Base-by-base conservation (phyloP, 73 alveolate genomes). In the Paraurostyla sp. region DNA sequence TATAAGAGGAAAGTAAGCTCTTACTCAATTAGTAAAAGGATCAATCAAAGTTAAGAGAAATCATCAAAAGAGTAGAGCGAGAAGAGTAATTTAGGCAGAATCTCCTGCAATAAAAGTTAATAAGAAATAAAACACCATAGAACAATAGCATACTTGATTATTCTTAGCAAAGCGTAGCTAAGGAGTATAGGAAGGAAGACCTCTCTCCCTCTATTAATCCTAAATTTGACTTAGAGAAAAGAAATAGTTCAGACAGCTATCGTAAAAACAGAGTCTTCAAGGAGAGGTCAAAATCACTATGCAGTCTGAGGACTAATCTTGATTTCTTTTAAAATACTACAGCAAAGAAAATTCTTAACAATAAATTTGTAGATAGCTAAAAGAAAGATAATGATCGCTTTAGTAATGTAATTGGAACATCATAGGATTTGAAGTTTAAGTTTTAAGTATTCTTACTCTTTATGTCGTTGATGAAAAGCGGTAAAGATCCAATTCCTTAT, bases 301-400 rank as follows among this genome's bases (percentile, higher is more conserved):
- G 27, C 18, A 65, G 41, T 40, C 58, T 65, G 23, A 65, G 82
- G 41, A 65, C 82, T 13, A 65, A 65, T 65, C 46, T 65, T 3
- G 82, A 58, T 35, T 6, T 65, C 35, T 65, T 65, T 38, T 65
- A 25, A 35, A 58, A 65, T 40, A 65, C 82, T 38, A 65, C 82
- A 7, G 82, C 35, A 40, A 65, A 65, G 46, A 65, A 65, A 35
- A 65, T 65, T 32, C 82, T 15, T 38, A 65, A 33, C 41, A 65
- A 65, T 65, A 35, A 35, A 65, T 30, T 65, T 11, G 3, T 38
- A 18, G 59, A 65, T n/a, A n/a, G n/a, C n/a, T n/a, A n/a, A n/a
- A n/a, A n/a, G n/a, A n/a, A n/a, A n/a, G n/a, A n/a, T n/a, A n/a
- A n/a, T n/a, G n/a, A n/a, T n/a, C n/a, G n/a, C n/a, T n/a, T n/a